A percentile compares a stretch with the other conserved stretches of the same genome.
Evolutionary conservation across 192 early-diverging fungal species (phyloP).

Genomic region (Linnemannia zychae): DNA sequence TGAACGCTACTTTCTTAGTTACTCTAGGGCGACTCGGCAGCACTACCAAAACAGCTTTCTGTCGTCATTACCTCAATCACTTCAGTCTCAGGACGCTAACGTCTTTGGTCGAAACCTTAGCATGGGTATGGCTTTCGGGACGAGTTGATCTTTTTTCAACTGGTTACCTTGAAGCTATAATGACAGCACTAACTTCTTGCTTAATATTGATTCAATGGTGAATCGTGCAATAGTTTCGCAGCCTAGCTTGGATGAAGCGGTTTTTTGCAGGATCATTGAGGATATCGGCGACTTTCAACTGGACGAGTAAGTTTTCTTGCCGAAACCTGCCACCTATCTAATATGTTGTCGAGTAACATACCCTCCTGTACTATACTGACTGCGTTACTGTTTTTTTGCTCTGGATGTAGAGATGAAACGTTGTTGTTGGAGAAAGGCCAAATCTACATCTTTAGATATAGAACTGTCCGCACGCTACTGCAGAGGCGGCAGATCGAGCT

Average conservation of each 20-base stretch:
- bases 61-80: conserved; percentile 59
- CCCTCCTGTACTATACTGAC: neutral
- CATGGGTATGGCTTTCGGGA: conserved; percentile 31
- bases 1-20: conserved; percentile 43
- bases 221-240: conserved; percentile 51
- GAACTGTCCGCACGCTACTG: conserved; percentile 57
- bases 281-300: conserved; percentile 68
- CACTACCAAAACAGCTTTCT: conserved; percentile 66
- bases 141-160: neutral
- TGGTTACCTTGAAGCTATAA: no score
- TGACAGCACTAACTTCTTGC: no score
- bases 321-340: no score
- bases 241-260: conserved; percentile 72
- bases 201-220: neutral
- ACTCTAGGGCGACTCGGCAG: conserved; percentile 62
- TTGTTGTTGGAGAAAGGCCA: conserved; percentile 54
- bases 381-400: neutral
- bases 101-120: conserved; percentile 41
- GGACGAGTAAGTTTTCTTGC: conserved; percentile 35
- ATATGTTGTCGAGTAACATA: neutral
- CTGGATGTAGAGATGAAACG: conserved; percentile 35
- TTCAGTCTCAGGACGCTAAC: conserved; percentile 65
- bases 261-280: conserved; percentile 67
- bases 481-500: conserved; percentile 64
- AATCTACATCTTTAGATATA: conserved; percentile 70